Conservation (phyloP, 108 stramenopile species). For the Poteriospumella lacustris region DNA sequence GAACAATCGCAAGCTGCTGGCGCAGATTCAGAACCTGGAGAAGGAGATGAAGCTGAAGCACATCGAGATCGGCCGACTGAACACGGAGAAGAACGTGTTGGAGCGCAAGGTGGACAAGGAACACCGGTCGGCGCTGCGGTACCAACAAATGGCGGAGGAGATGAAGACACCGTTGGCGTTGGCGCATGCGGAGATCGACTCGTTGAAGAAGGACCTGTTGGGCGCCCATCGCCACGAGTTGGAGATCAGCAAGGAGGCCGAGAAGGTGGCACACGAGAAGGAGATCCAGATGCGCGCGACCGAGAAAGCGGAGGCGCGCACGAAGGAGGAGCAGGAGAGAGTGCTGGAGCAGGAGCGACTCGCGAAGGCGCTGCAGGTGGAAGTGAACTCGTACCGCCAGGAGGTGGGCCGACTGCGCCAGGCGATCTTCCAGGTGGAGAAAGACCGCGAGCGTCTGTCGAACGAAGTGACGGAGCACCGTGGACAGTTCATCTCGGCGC, state of each 20-base stretch:
- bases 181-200: conserved; percentile 45
- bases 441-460: conserved; percentile 65
- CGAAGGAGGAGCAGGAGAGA: conserved; percentile 57
- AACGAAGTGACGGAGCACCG: conserved; percentile 40
- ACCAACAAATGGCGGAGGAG: conserved; percentile 41
- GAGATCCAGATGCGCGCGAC: conserved; percentile 40
- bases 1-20: background rate
- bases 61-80: conserved; percentile 24
- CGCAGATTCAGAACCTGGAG: conserved; percentile 34
- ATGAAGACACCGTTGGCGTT: conserved; percentile 40
- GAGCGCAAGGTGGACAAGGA: conserved; percentile 55
- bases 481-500: background rate
- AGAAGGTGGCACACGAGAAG: conserved; percentile 44
- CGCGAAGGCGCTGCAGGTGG: background rate
- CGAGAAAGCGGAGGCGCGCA: conserved; percentile 40
- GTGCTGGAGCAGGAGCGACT: background rate
- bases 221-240: background rate
- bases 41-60: conserved; percentile 42
- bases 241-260: conserved; percentile 35
- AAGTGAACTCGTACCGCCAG: background rate
- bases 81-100: conserved; percentile 41
- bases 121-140: conserved; percentile 37
- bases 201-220: conserved; percentile 45
- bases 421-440: conserved; percentile 60
- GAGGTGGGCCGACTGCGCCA: conserved; percentile 46